Percentiles rank a stretch among this genome's conserved stretches.
Conservation (phyloP, 2,329 filamentous ascomycete genomes). For the Verticillium klebahnii region DNA sequence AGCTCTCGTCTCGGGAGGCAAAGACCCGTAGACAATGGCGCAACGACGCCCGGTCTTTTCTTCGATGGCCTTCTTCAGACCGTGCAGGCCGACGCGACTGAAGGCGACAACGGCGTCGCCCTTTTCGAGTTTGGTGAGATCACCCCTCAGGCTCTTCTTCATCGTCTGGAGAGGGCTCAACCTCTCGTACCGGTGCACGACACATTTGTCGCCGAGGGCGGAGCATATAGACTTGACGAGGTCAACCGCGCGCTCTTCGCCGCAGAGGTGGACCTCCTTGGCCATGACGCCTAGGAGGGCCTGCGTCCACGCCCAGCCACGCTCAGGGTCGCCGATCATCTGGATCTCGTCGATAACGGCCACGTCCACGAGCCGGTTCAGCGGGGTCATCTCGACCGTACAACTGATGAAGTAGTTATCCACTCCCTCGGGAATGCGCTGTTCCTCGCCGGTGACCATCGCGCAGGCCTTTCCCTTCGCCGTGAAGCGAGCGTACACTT, state of each 20-base stretch:
- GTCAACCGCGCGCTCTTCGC: conserved; percentile 77
- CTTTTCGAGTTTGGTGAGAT: conserved; percentile 67
- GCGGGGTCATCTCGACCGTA: conserved; percentile 82
- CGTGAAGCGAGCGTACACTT: conserved; percentile 84
- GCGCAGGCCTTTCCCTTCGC: conserved; percentile 74
- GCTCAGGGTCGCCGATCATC: conserved; percentile 78
- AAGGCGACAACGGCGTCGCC: conserved; percentile 91
- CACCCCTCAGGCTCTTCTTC: conserved; percentile 55
- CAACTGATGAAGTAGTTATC: conserved; percentile 69
- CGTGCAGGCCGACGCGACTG: conserved; percentile 75
- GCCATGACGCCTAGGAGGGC: conserved; percentile 84
- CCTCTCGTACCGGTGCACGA: conserved; percentile 79
- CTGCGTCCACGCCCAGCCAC: conserved; percentile 93
- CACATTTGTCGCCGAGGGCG: conserved; percentile 73
- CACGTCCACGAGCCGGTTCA: conserved; percentile 65
- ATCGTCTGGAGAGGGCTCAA: conserved; percentile 73
- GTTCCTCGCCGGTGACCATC: conserved; percentile 87
- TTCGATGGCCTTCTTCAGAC: conserved; percentile 75
- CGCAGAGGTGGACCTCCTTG: conserved; percentile 87
- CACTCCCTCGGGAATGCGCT: conserved; percentile 59
- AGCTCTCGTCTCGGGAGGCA: conserved; percentile 89
- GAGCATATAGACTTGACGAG: conserved; percentile 75
- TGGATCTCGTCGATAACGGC: conserved; percentile 98
- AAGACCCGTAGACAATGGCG: conserved; percentile 85
- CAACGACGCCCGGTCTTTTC: conserved; percentile 70